These are phyloP conservation scores for Pythium folliculosum DNA, from an alignment of 352 stramenopile genomes.

Conservation along the genomic window DNA sequence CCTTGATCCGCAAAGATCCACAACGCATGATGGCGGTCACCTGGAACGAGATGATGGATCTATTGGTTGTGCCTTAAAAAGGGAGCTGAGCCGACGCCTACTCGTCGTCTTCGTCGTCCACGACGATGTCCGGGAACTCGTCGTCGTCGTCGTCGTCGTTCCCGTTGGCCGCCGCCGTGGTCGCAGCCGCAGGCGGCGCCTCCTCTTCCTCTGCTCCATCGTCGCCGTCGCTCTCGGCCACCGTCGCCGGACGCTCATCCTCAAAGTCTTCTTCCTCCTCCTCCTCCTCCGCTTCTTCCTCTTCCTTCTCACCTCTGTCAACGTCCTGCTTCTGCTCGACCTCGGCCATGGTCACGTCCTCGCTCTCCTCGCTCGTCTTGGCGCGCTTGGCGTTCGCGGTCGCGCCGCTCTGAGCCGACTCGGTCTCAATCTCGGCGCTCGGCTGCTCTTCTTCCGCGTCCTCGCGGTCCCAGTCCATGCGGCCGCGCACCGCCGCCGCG, in stretches of 20 bases:
- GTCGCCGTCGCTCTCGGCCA: constrained; percentile 10
- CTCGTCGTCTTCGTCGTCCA: constrained; percentile 64
- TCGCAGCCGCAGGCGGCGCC: neutral
- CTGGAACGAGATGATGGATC: no score
- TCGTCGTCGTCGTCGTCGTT: constrained; percentile 52
- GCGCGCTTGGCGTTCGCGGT: constrained; percentile 18
- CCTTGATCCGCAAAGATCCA: no score
- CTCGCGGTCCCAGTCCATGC: constrained; percentile 44
- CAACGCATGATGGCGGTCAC: no score
- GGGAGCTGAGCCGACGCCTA: no score
- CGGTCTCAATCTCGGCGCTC: constrained; percentile 7
- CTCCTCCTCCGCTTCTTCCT: constrained; percentile 33
- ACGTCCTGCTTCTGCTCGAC: constrained; percentile 27
- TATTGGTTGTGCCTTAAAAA: no score
- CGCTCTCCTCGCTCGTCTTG: constrained; percentile 41
- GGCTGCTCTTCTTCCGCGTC: constrained; percentile 18
- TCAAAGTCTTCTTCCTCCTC: constrained; percentile 33
- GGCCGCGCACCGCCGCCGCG: constrained; percentile 30
- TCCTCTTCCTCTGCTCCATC: constrained; percentile 31
- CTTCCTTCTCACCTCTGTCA: constrained; percentile 29
- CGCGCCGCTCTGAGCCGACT: neutral
- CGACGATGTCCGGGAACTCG: constrained; percentile 84
- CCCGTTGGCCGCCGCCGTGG: constrained; percentile 8
- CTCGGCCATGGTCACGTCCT: constrained; percentile 36
- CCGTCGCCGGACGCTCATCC: constrained; percentile 31